A percentile compares a stretch with the other conserved stretches of the same genome.
phyloP scores from a whole-genome alignment of 2,329 filamentous ascomycete genomes.

The Colletotrichum tabaci region DNA sequence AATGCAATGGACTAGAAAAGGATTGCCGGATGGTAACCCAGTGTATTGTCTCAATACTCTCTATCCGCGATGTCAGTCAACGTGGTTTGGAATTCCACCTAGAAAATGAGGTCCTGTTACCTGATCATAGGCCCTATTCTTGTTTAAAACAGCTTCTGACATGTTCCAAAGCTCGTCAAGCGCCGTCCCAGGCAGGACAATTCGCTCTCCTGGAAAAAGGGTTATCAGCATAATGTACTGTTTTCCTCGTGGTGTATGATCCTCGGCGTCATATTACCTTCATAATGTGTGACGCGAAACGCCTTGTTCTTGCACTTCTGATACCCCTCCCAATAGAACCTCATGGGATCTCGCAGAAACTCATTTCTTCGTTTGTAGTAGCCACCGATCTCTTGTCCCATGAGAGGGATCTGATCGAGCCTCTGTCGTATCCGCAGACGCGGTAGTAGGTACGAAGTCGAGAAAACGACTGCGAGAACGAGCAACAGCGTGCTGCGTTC shows the following conservation, averaged over 20 bases:
- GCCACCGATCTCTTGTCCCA: conserved; percentile 26
- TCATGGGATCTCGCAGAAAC: conserved; percentile 23
- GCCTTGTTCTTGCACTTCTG: conserved; percentile 19
- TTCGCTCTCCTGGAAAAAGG: neutral
- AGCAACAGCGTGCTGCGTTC: conserved; percentile 13
- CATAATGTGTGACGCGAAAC: conserved; percentile 25
- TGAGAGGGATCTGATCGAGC: conserved; percentile 11
- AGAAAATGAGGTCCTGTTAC: neutral
- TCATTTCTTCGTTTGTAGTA: conserved; percentile 23
- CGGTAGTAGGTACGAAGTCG: conserved; percentile 5
- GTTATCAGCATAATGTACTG: neutral
- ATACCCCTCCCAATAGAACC: conserved; percentile 19
- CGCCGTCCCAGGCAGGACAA: conserved; percentile 16
- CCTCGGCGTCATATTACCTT: neutral
- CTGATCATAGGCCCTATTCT: conserved; percentile 30
- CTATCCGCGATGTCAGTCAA: neutral
- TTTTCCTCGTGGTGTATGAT: neutral
- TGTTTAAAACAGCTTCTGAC: conserved; percentile 24
- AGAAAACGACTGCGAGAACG: neutral
- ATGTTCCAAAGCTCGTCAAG: conserved; percentile 34
- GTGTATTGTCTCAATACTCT: conserved; percentile 30
- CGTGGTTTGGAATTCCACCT: no score
- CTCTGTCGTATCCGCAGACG: conserved; percentile 3
- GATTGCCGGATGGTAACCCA: conserved; percentile 27
- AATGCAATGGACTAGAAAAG: conserved; percentile 29